Evolutionary conservation across 2,329 filamentous ascomycete species (phyloP).

Genomic region (Cladosporium phlei): DNA sequence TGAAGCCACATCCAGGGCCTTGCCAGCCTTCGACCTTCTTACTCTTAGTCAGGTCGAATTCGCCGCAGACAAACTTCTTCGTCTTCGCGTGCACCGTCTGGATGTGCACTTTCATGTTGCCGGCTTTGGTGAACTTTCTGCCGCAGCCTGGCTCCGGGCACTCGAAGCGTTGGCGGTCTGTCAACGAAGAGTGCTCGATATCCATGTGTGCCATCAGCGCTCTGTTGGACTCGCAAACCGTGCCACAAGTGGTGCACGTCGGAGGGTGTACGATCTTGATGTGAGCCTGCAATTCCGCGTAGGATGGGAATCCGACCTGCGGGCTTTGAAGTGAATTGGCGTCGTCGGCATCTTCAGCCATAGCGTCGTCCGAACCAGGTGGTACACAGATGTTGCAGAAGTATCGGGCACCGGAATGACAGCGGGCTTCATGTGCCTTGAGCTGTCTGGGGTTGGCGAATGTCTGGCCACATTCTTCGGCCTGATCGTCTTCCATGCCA

Average conservation of each 20-base stretch:
- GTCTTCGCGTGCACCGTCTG: conserved; percentile 71
- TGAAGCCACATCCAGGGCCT: conserved; percentile 63
- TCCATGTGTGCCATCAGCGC: conserved; percentile 75
- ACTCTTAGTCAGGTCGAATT: conserved; percentile 59
- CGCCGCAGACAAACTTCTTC: conserved; percentile 71
- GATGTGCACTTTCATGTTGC: conserved; percentile 78
- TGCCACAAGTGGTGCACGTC: conserved; percentile 69
- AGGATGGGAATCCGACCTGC: conserved; percentile 58
- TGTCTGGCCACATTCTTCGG: conserved; percentile 56
- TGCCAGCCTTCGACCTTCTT: conserved; percentile 58
- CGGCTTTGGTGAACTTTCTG: conserved; percentile 73
- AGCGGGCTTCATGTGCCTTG: conserved; percentile 63
- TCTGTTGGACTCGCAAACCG: conserved; percentile 60
- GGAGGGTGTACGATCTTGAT: conserved; percentile 66
- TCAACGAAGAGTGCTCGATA: conserved; percentile 55
- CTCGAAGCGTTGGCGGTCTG: conserved; percentile 47
- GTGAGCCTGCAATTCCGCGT: conserved; percentile 67
- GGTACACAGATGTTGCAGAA: conserved; percentile 70
- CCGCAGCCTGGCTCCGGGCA: conserved; percentile 67
- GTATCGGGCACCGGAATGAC: conserved; percentile 66
- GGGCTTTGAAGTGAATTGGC: conserved; percentile 24
- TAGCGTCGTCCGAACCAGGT: conserved; percentile 12
- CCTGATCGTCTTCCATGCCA: conserved; percentile 36
- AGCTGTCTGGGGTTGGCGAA: conserved; percentile 72
- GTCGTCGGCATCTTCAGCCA: conserved; percentile 29